Conservation (phyloP, 2,329 filamentous ascomycete genomes). For the Alternaria sp. region DNA sequence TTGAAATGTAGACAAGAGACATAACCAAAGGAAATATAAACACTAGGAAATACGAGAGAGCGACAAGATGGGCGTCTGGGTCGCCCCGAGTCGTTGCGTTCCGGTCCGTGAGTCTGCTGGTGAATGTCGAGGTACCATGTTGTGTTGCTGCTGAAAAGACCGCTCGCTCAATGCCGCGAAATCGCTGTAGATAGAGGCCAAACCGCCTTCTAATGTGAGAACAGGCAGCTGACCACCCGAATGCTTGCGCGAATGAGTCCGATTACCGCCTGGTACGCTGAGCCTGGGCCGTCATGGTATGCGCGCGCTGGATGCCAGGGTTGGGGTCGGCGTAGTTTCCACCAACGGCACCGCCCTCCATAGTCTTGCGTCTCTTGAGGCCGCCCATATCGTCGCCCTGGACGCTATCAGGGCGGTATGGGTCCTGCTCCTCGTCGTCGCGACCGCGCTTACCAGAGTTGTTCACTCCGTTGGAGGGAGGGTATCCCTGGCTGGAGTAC, state of each 20-base stretch:
- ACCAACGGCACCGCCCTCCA: constrained; percentile 56
- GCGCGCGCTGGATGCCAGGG: constrained; percentile 41
- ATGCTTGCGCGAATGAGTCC: constrained; percentile 14
- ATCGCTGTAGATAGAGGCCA: constrained; percentile 23
- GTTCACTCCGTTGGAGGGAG: constrained; percentile 66
- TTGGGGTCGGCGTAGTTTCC: constrained; percentile 41
- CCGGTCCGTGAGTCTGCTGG: constrained; percentile 58
- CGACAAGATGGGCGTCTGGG: constrained; percentile 11
- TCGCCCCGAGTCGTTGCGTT: constrained; percentile 21
- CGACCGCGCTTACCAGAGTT: constrained; percentile 66
- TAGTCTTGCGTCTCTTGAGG: constrained; percentile 80
- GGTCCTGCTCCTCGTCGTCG: constrained; percentile 69
- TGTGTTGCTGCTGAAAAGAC: constrained; percentile 19
- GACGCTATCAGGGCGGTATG: constrained; percentile 67
- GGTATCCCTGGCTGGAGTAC: constrained; percentile 67
- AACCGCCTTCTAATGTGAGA: constrained; percentile 34
- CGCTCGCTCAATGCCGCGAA: constrained; percentile 29
- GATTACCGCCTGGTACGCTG: constrained; percentile 41
- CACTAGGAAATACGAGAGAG: constrained; percentile 38
- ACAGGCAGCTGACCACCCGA: constrained; percentile 30
- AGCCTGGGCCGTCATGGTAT: constrained; percentile 37
- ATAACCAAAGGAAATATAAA: constrained; percentile 39
- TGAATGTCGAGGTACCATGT: constrained; percentile 46
- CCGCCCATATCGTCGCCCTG: constrained; percentile 65
- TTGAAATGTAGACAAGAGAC: constrained; percentile 41